Evolutionary conservation across 2,329 filamentous ascomycete species (phyloP).

Genomic region (Fusarium cicatricum): DNA sequence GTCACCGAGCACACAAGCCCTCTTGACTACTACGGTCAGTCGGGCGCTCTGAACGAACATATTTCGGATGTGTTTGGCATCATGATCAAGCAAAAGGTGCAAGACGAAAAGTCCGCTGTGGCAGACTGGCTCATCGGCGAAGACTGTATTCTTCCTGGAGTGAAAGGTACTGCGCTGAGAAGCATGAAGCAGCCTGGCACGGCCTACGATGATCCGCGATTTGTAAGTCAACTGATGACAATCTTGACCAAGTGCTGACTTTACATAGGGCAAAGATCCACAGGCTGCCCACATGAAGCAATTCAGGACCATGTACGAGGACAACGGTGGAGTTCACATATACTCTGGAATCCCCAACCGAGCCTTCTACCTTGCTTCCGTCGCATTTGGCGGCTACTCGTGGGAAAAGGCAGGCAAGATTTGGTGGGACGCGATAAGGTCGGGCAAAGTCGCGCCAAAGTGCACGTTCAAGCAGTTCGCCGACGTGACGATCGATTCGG

Average conservation of each 20-base stretch:
- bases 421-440: conserved; percentile 60
- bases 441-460: conserved; percentile 50
- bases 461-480: conserved; percentile 60
- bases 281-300: conserved; percentile 59
- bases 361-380: conserved; percentile 61
- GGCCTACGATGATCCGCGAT: conserved; percentile 60
- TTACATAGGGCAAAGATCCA: conserved; percentile 58
- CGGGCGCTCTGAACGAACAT: conserved; percentile 65
- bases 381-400: conserved; percentile 59
- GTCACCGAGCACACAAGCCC: conserved; percentile 60
- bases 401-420: conserved; percentile 63
- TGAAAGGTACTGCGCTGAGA: conserved; percentile 61
- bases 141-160: conserved; percentile 58
- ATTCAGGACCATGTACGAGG: conserved; percentile 51
- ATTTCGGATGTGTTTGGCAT: conserved; percentile 65
- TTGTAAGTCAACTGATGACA: conserved; percentile 46
- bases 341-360: conserved; percentile 66
- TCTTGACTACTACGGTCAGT: conserved; percentile 59
- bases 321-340: conserved; percentile 63
- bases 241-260: neutral
- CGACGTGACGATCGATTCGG: conserved; percentile 56
- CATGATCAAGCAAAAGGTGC: conserved; percentile 63
- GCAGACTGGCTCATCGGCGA: conserved; percentile 66
- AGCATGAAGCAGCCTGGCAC: conserved; percentile 63
- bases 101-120: conserved; percentile 53